Evolutionary conservation across 1,284 basidiomycete genomes (phyloP).

Genomic region (Ceratobasidium papillatum): DNA sequence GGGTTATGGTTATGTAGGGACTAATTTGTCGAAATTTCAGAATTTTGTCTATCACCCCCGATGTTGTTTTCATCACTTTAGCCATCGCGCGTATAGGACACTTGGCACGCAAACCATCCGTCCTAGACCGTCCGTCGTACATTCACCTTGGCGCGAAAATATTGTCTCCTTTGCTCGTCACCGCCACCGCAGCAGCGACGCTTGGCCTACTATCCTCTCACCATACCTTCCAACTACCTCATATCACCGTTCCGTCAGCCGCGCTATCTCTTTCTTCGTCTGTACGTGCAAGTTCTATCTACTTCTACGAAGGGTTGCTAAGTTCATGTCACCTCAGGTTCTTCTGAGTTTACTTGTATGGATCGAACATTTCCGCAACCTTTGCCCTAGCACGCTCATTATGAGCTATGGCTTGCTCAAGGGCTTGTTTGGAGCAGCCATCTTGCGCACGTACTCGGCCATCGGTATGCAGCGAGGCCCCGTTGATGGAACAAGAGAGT

Average conservation of each 20-base stretch:
- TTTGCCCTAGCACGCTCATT: constrained; percentile 8
- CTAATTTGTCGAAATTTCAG: not conserved
- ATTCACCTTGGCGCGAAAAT: not conserved
- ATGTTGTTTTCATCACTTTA: not conserved
- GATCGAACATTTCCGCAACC: constrained; percentile 13
- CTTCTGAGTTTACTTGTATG: not conserved
- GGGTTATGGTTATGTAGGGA: not conserved
- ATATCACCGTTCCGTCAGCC: constrained; percentile 1
- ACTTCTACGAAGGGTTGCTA: not conserved
- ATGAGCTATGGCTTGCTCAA: constrained; percentile 18
- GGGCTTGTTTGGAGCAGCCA: constrained; percentile 13
- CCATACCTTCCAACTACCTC: not conserved
- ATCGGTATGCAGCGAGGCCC: not conserved
- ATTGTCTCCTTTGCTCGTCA: not conserved
- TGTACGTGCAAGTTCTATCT: not conserved
- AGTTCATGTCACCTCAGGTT: not conserved
- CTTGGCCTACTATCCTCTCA: not conserved
- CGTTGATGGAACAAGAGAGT: not conserved
- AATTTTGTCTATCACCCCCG: constrained; percentile 11
- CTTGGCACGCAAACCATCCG: not conserved
- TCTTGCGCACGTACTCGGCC: constrained; percentile 7
- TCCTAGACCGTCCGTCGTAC: not conserved
- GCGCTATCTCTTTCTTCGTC: constrained; percentile 3
- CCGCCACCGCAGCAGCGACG: not conserved
- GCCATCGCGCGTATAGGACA: not conserved